Evolutionary conservation across 371 early-diverging fungal genomes (phyloP), one percentile per base, ranked within the genome.

Genomic region (Polyrhizophydium stewartii): DNA sequence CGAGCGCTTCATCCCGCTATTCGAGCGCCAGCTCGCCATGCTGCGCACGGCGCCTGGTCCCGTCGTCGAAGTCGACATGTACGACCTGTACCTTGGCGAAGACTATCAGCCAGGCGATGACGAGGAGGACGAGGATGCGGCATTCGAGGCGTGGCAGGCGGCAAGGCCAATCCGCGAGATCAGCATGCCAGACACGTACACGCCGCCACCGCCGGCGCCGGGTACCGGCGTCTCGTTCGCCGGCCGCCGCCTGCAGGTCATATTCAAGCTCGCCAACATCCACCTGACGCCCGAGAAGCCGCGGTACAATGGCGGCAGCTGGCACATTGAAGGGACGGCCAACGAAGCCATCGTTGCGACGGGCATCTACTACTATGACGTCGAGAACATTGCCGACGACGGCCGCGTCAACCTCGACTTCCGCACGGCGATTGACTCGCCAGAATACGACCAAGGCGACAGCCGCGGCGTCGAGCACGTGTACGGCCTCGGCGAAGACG

Each of bases 241-340:
- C 25, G 76, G 67, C 31, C 57, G 68, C 10, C 40, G 59, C 13
- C 61, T 87, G 12, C 86, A 89, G 56, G 87, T 87, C 33, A 87
- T 88, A 27, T 74, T 85, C 70, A 87, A 87, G 65, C 62, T 87
- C 52, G 83, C 84, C 35, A 76, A 67, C 62, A 83, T 86, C 35
- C 65, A 71, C 43, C 64, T 88, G 56, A 77, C 82, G 6, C 87
- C 85, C 21, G 82, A 79, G 49, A 77, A 77, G 25, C 82, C 87
- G 0, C 58, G 19, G 1, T 84, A 81, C 62, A 24, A 32, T 17
- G 88, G 86, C 9, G 83, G 84, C 1, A 55, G 51, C 38, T 89
- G 89, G 88, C 86, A 87, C 46, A 65, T 86, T 1, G 87, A 87
- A 56, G 89, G 84, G 19, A 84, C 81, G 78, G 65, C 69, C n/a